These are phyloP conservation scores for Mortierella claussenii DNA, from an alignment of 192 early-diverging fungal species.

Conservation along the genomic window DNA sequence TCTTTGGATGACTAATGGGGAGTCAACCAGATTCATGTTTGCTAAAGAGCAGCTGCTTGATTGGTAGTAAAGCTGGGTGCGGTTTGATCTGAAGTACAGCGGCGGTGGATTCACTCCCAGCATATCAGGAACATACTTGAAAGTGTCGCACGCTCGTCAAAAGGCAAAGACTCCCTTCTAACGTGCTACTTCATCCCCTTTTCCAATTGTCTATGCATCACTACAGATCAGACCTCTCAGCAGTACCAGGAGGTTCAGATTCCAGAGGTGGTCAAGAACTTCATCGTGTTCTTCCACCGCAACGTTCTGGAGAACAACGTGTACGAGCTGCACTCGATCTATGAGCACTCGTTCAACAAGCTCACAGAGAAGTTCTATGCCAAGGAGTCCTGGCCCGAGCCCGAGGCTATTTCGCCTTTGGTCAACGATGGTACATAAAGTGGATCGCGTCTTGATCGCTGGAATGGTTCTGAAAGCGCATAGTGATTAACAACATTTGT, in stretches of 20 bases:
- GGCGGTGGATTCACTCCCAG: no score
- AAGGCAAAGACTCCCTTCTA: no score
- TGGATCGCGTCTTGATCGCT: no score
- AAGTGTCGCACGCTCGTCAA: no score
- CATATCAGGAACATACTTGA: no score
- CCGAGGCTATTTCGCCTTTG: constrained; percentile 81
- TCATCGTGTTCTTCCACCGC: constrained; percentile 83
- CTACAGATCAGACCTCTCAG: constrained; percentile 39
- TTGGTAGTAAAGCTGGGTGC: background rate
- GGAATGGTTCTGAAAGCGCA: no score
- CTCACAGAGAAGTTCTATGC: constrained; percentile 92
- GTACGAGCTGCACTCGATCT: constrained; percentile 87
- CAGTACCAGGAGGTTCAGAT: constrained; percentile 66
- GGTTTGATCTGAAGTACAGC: no score
- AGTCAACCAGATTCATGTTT: no score
- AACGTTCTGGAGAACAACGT: constrained; percentile 83
- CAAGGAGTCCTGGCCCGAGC: constrained; percentile 91
- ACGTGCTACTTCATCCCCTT: background rate
- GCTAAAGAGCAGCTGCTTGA: background rate
- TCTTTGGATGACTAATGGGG: no score
- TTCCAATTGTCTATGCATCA: background rate
- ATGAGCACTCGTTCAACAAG: constrained; percentile 90
- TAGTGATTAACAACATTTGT: background rate
- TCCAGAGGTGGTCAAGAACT: constrained; percentile 87
- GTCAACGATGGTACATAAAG: constrained; percentile 91